Evolutionary conservation across 805 yeast genomes (phyloP).

Genomic region (Jamesozyma rosinii): DNA sequence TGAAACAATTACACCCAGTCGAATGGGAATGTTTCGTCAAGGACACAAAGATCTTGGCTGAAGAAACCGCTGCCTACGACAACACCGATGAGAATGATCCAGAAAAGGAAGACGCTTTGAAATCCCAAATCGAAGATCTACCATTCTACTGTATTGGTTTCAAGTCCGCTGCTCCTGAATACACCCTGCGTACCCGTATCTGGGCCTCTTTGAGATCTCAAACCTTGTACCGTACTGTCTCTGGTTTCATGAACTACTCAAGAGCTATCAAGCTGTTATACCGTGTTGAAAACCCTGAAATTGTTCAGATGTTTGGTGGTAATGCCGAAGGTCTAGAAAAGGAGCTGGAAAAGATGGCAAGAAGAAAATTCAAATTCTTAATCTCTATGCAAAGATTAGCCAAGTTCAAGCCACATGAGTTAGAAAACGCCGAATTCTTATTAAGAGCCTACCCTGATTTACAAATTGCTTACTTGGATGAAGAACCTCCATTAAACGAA

Average conservation of each 20-base stretch:
- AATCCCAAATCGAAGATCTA: slow-evolving; percentile 78
- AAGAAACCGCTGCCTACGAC: slow-evolving; percentile 76
- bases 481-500: slow-evolving; percentile 69
- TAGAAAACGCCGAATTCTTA: slow-evolving; percentile 71
- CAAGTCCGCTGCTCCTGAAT: slow-evolving; percentile 95
- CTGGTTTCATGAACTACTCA: slow-evolving; percentile 97
- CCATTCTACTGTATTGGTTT: slow-evolving; percentile 96
- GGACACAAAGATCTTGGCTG: slow-evolving; percentile 91
- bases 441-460: slow-evolving; percentile 77
- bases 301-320: slow-evolving; percentile 97
- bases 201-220: slow-evolving; percentile 98
- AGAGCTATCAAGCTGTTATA: slow-evolving; percentile 89
- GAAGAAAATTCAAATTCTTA: slow-evolving; percentile 70
- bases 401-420: slow-evolving; percentile 61
- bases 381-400: slow-evolving; percentile 83
- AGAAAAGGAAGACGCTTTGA: slow-evolving; percentile 60
- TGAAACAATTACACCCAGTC: slow-evolving; percentile 89
- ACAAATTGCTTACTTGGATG: slow-evolving; percentile 88
- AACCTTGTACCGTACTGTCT: slow-evolving; percentile 91
- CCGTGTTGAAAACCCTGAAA: slow-evolving; percentile 91
- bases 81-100: slow-evolving; percentile 33
- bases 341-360: slow-evolving; percentile 85
- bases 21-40: slow-evolving; percentile 98
- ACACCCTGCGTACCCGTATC: slow-evolving; percentile 88
- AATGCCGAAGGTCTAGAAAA: slow-evolving; percentile 93